These are phyloP conservation scores for Aspergillus asperescens DNA, from an alignment of 495 filamentous ascomycete species.

Conservation along the genomic window DNA sequence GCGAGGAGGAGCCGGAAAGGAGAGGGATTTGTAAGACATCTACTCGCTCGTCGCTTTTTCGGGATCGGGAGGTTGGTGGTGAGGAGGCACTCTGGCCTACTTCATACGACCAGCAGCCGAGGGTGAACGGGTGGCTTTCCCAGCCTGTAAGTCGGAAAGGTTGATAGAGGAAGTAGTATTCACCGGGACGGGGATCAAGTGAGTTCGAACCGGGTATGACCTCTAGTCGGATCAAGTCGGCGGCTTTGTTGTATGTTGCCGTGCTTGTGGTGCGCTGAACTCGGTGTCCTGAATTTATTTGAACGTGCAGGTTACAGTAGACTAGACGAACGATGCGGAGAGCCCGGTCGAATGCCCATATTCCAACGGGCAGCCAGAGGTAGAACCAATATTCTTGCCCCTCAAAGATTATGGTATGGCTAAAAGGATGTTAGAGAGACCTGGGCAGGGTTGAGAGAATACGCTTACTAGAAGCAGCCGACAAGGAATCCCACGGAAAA, in stretches of 20 bases:
- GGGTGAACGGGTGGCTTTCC: conserved; percentile 59
- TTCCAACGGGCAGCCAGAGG: conserved; percentile 45
- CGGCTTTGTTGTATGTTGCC: conserved; percentile 42
- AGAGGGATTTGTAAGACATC: conserved; percentile 33
- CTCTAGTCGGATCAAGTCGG: conserved; percentile 48
- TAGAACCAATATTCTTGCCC: conserved; percentile 45
- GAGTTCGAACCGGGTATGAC: conserved; percentile 30
- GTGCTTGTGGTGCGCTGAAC: conserved; percentile 27
- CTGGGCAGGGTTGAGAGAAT: neutral
- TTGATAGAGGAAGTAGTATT: conserved; percentile 55
- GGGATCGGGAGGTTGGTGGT: neutral
- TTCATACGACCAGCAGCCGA: conserved; percentile 41
- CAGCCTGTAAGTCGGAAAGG: conserved; percentile 46
- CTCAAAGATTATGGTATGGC: conserved; percentile 47
- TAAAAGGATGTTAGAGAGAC: conserved; percentile 15
- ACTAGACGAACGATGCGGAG: conserved; percentile 44
- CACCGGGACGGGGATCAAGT: conserved; percentile 40
- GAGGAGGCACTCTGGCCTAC: neutral
- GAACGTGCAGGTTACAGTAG: conserved; percentile 43
- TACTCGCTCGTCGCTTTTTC: conserved; percentile 5
- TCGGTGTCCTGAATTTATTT: conserved; percentile 10
- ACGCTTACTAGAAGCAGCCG: conserved; percentile 50
- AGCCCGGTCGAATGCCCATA: conserved; percentile 50
- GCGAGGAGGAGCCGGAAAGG: conserved; percentile 18
- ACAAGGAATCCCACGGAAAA: conserved; percentile 46